phyloP scores from a whole-genome alignment of 1,284 basidiomycete species.

The Heterobasidion irregulare region DNA sequence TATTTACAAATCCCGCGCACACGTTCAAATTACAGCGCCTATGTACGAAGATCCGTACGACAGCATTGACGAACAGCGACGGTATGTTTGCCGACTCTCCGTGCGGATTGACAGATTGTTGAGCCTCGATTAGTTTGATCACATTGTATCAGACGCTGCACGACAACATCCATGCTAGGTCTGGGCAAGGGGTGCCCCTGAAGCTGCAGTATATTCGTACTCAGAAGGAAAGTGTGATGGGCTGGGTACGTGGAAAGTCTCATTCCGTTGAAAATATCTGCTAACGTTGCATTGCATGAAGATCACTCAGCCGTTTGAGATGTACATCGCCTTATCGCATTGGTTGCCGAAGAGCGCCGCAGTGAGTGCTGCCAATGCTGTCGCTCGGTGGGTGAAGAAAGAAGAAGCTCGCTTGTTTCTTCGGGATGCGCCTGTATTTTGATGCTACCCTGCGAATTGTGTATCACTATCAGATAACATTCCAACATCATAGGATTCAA shows the following conservation, averaged over 20 bases:
- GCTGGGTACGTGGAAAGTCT: slow-evolving; percentile 55
- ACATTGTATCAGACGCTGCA: slow-evolving; percentile 82
- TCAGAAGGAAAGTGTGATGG: slow-evolving; percentile 81
- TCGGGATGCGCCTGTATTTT: slow-evolving; percentile 84
- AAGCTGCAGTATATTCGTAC: slow-evolving; percentile 83
- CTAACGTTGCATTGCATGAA: slow-evolving; percentile 21
- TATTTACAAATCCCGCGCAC: slow-evolving; percentile 82
- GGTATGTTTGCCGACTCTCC: slow-evolving; percentile 28
- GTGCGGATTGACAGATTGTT: neutral
- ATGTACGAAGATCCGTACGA: slow-evolving; percentile 80
- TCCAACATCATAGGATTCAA: neutral
- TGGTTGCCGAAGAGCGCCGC: slow-evolving; percentile 79
- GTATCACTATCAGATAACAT: too few species aligned
- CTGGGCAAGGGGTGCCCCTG: slow-evolving; percentile 65
- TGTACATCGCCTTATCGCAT: slow-evolving; percentile 82
- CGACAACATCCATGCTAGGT: slow-evolving; percentile 81
- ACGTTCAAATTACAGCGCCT: slow-evolving; percentile 86
- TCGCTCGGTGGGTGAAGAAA: slow-evolving; percentile 85
- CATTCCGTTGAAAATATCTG: neutral
- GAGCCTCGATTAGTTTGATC: slow-evolving; percentile 42
- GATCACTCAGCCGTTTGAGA: slow-evolving; percentile 90
- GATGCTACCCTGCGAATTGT: neutral
- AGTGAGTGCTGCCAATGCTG: slow-evolving; percentile 80
- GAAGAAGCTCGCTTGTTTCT: slow-evolving; percentile 82
- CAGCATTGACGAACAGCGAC: slow-evolving; percentile 43